Conservation (phyloP, 352 stramenopile genomes). For the Pythium oligandrum region DNA sequence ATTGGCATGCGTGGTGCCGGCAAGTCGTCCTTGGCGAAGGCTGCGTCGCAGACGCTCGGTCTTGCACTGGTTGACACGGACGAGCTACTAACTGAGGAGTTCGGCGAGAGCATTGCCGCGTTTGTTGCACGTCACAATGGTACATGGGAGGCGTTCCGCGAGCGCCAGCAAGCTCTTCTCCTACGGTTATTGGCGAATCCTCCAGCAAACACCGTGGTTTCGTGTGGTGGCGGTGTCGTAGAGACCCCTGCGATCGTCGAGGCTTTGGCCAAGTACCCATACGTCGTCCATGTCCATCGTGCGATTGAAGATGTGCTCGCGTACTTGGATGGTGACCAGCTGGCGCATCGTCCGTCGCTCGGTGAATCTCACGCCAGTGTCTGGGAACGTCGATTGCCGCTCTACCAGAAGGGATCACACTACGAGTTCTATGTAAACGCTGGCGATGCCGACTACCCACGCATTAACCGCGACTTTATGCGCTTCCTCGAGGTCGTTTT, state of each 20-base stretch:
- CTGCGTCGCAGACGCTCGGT: slow-evolving; percentile 37
- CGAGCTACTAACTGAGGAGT: slow-evolving; percentile 57
- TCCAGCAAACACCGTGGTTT: slow-evolving; percentile 64
- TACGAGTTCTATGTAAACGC: slow-evolving; percentile 65
- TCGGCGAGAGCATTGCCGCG: slow-evolving; percentile 58
- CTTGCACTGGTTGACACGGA: slow-evolving; percentile 77
- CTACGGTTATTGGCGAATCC: slow-evolving; percentile 54
- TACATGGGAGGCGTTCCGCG: slow-evolving; percentile 76
- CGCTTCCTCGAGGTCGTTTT: slow-evolving; percentile 57
- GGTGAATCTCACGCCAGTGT: slow-evolving; percentile 54
- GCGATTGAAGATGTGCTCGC: slow-evolving; percentile 67
- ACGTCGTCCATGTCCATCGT: slow-evolving; percentile 68
- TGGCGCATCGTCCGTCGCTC: slow-evolving; percentile 49
- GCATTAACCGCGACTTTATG: slow-evolving; percentile 67
- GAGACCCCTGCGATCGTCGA: slow-evolving; percentile 63
- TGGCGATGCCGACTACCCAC: slow-evolving; percentile 48
- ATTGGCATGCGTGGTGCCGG: slow-evolving; percentile 85
- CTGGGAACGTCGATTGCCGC: slow-evolving; percentile 47
- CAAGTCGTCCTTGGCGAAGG: slow-evolving; percentile 76
- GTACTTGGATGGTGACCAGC: slow-evolving; percentile 42
- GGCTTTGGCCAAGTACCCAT: slow-evolving; percentile 54
- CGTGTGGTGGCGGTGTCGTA: slow-evolving; percentile 80
- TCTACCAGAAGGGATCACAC: slow-evolving; percentile 44
- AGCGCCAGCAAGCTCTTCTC: slow-evolving; percentile 53
- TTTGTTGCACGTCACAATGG: slow-evolving; percentile 61